These are phyloP conservation scores for Cyberlindnera lachancei DNA, from an alignment of 805 yeast genomes.

Conservation along the genomic window DNA sequence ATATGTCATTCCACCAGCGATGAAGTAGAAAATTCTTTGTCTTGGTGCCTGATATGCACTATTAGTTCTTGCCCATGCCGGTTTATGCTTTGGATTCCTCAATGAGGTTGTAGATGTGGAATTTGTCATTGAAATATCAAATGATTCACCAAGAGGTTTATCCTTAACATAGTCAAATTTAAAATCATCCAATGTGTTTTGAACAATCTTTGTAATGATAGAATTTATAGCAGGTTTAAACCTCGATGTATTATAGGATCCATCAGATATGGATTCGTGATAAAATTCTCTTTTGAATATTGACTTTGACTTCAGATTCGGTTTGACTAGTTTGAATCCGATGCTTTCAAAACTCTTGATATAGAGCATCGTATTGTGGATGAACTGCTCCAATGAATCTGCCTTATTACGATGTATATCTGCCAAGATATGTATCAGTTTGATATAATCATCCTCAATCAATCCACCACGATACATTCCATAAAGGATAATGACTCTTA, in stretches of 20 bases:
- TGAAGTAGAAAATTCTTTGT: slow-evolving; percentile 71
- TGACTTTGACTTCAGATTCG: slow-evolving; percentile 32
- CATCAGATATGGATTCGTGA: slow-evolving; percentile 42
- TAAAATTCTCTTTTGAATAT: slow-evolving; percentile 39
- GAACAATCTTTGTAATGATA: slow-evolving; percentile 44
- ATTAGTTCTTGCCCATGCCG: slow-evolving; percentile 62
- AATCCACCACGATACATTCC: slow-evolving; percentile 79
- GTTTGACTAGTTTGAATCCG: slow-evolving; percentile 50
- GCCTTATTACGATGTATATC: slow-evolving; percentile 50
- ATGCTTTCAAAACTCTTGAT: slow-evolving; percentile 50
- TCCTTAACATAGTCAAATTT: slow-evolving; percentile 71
- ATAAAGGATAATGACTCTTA: slow-evolving; percentile 68
- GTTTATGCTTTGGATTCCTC: slow-evolving; percentile 64
- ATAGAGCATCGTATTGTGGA: slow-evolving; percentile 40
- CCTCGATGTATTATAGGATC: slow-evolving; percentile 54
- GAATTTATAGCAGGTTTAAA: slow-evolving; percentile 63
- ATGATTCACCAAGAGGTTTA: slow-evolving; percentile 48
- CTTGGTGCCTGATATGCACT: slow-evolving; percentile 31
- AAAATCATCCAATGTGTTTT: slow-evolving; percentile 46
- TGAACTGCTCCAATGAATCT: slow-evolving; percentile 30
- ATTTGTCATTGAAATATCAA: slow-evolving; percentile 23
- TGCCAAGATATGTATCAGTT: too few relatives aligned
- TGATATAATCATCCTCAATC: slow-evolving; percentile 61
- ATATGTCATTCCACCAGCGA: slow-evolving; percentile 86
- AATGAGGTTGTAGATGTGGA: slow-evolving; percentile 41